Conservation (phyloP, 164 flowering plant genomes). For the Stephania cephalantha region DNA sequence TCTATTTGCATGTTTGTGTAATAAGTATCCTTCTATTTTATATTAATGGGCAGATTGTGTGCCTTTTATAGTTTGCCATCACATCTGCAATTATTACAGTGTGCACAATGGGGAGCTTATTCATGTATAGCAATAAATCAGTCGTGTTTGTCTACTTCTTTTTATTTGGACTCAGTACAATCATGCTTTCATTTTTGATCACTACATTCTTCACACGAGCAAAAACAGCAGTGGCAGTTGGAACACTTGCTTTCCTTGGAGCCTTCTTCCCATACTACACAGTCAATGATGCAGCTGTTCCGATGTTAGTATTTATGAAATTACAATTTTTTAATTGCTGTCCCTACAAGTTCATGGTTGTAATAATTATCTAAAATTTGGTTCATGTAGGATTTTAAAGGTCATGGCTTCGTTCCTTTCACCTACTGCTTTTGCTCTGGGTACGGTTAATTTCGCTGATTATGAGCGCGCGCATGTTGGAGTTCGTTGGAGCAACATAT, state of each 20-base stretch:
- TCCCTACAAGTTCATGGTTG: constrained; percentile 6
- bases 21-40: too few species aligned
- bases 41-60: neutral
- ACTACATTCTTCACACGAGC: constrained; percentile 93
- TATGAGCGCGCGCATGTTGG: constrained; percentile 99
- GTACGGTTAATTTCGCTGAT: constrained; percentile 91
- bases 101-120: constrained; percentile 80
- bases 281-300: constrained; percentile 68
- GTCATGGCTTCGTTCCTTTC: constrained; percentile 84
- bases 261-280: constrained; percentile 94
- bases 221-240: constrained; percentile 98
- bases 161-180: constrained; percentile 83
- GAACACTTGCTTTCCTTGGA: constrained; percentile 91
- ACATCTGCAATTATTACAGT: constrained; percentile 76
- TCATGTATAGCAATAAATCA: constrained; percentile 83
- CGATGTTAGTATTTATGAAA: constrained; percentile 53
- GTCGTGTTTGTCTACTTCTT: constrained; percentile 90
- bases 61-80: constrained; percentile 70
- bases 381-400: constrained; percentile 59
- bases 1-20: neutral
- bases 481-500: constrained; percentile 95
- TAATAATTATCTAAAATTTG: constrained; percentile 1
- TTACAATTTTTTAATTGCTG: constrained; percentile 1
- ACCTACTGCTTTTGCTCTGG: constrained; percentile 96
- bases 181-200: constrained; percentile 82